Base-by-base conservation (phyloP, 148 eudicot genomes). In the Polygonum aviculare region DNA sequence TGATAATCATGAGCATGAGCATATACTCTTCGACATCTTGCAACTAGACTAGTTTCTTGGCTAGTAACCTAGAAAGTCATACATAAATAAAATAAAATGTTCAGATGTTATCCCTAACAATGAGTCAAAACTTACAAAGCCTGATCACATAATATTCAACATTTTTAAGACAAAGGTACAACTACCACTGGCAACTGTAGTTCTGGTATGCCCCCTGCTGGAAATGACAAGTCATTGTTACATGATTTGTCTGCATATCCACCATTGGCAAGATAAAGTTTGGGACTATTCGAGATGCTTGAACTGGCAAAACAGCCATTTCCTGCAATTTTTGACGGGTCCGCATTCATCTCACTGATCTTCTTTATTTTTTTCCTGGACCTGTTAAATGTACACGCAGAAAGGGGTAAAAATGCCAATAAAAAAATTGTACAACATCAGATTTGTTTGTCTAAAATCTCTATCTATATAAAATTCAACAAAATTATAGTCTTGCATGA, bases 1-100 rank as follows among this genome's bases (percentile, higher is more conserved):
- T 91, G 93, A 78, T 89, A 91, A 73, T 91, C 96, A 82, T 91
- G 96, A 78, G 96, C 96, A 86, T 91, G 96, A 77, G 96, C 93
- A 87, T 91, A 91, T 41, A 85, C 87, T 86, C 93, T 87, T 76
- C 96, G 85, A 75, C 93, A 91, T 78, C 90, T 86, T 47, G 96
- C 93, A 78, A 87, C 77, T 78, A 87, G 92, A 83, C 87, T 89
- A n/a, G 91, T 89, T 82, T 91, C 93, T 22, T 81, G 82, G 86
- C 87, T 86, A 70, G 89, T 86, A 74, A 89, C 91, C 96, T 91
- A 84, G 65, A 78, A 76, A 57, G 38, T 6, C n/a, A 67, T 67
- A 67, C 12, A 40, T 15, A 38, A 38, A 11, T n/a, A n/a, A n/a
- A n/a, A 26, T 26, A 26, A 1, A 26, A 26, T 26, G 31, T 26